These are phyloP conservation scores for Echium plantagineum DNA, from an alignment of 257 asterid species.

Conservation along the genomic window DNA sequence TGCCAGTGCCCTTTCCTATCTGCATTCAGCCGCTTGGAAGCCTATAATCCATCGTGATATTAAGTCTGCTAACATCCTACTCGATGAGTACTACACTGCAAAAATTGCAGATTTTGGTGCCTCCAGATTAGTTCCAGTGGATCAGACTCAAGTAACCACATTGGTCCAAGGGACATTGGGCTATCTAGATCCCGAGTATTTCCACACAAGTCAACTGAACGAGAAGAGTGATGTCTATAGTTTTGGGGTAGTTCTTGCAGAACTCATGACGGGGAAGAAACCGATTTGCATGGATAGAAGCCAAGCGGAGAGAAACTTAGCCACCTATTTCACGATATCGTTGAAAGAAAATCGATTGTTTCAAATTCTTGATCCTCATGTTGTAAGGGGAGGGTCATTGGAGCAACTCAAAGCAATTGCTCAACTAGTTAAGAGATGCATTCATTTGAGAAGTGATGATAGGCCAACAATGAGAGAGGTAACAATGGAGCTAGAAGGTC, in stretches of 20 bases:
- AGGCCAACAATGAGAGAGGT: slow-evolving; percentile 82
- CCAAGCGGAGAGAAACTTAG: slow-evolving; percentile 37
- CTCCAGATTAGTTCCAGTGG: slow-evolving; percentile 48
- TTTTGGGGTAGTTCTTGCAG: slow-evolving; percentile 61
- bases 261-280: slow-evolving; percentile 54
- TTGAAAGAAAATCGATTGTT: slow-evolving; percentile 38
- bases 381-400: slow-evolving; percentile 44
- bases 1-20: slow-evolving; percentile 56
- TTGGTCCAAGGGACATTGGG: slow-evolving; percentile 76
- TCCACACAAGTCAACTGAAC: slow-evolving; percentile 51
- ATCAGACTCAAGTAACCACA: slow-evolving; percentile 58
- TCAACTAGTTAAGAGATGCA: slow-evolving; percentile 39
- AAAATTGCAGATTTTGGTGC: slow-evolving; percentile 83
- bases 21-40: slow-evolving; percentile 53
- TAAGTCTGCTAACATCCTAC: slow-evolving; percentile 58
- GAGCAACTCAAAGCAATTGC: slow-evolving; percentile 49
- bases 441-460: slow-evolving; percentile 34
- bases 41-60: slow-evolving; percentile 75
- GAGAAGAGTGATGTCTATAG: slow-evolving; percentile 78
- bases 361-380: slow-evolving; percentile 43
- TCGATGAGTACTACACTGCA: slow-evolving; percentile 44
- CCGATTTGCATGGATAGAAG: slow-evolving; percentile 39
- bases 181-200: slow-evolving; percentile 69
- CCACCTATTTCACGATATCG: slow-evolving; percentile 29
- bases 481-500: slow-evolving; percentile 53